Percentiles rank a stretch among this genome's conserved stretches.
phyloP scores from a whole-genome alignment of 1,284 basidiomycete species.

The Puccinia horiana region DNA sequence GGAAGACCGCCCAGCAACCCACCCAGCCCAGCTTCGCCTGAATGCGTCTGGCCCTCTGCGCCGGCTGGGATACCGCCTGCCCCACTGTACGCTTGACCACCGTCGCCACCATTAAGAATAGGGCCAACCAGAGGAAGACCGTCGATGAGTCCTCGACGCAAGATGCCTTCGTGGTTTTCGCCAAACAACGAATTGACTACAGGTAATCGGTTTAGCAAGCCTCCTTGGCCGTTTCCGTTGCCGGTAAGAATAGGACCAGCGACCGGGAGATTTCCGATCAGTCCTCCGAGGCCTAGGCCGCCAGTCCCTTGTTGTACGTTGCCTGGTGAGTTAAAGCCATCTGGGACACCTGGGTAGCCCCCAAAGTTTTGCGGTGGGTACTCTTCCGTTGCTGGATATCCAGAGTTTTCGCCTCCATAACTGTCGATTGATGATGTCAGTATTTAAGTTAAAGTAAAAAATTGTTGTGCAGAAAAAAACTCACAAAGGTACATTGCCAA shows the following conservation, averaged over 20 bases:
- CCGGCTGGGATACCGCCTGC: not conserved
- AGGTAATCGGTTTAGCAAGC: not conserved
- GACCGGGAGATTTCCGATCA: not conserved
- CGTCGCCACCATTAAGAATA: not conserved
- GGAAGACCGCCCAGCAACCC: not conserved
- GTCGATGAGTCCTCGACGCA: not conserved
- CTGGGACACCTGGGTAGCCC: not conserved
- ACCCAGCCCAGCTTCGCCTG: not conserved
- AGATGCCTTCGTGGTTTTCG: not conserved
- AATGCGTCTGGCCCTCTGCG: not conserved
- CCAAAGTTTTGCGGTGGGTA: constrained; percentile 11
- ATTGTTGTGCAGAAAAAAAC: not conserved
- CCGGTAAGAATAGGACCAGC: not conserved
- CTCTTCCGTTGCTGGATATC: not conserved
- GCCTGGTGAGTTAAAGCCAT: not conserved
- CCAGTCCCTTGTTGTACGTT: not conserved
- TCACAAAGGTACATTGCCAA: not conserved
- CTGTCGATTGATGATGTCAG: not conserved
- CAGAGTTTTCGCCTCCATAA: not conserved
- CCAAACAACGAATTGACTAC: not conserved
- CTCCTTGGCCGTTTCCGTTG: not conserved
- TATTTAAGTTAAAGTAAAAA: too few species aligned
- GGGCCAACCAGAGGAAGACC: not conserved
- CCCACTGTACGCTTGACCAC: not conserved
- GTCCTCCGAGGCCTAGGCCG: not conserved